Evolutionary conservation across 169 alveolate species (phyloP).

Genomic region (Cyclospora cayetanensis): DNA sequence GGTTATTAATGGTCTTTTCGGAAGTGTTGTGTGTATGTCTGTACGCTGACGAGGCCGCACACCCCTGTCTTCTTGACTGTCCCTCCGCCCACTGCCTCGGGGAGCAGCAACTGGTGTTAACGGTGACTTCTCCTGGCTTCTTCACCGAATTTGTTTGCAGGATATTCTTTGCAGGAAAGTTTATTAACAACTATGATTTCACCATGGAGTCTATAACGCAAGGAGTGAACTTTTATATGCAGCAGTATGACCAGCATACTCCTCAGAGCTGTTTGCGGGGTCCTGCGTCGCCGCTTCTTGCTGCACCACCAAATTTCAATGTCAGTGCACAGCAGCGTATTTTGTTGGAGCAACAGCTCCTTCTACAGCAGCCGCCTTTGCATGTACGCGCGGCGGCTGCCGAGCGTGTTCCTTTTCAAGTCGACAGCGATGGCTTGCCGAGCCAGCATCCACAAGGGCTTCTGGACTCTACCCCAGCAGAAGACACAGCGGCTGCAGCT

Average conservation of each 20-base stretch:
- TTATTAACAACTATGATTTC: slow-evolving; percentile 83
- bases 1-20: too few species aligned
- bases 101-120: not conserved
- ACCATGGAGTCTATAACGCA: slow-evolving; percentile 87
- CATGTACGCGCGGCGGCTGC: not conserved
- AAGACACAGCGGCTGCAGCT: not conserved
- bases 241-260: slow-evolving; percentile 69
- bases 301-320: slow-evolving; percentile 48
- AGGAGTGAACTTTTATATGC: slow-evolving; percentile 79
- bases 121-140: not conserved
- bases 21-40: too few species aligned
- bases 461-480: not conserved
- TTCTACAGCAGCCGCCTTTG: not conserved
- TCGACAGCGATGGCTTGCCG: not conserved
- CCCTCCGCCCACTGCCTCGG: not conserved
- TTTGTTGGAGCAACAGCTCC: slow-evolving; percentile 60
- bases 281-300: slow-evolving; percentile 55
- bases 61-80: not conserved
- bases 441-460: slow-evolving; percentile 59
- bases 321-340: slow-evolving; percentile 65
- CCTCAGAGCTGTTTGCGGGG: slow-evolving; percentile 51
- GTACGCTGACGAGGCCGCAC: too few species aligned
- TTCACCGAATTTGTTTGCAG: slow-evolving; percentile 56
- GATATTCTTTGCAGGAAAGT: slow-evolving; percentile 90
- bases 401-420: not conserved